phyloP scores from a whole-genome alignment of 2,329 filamentous ascomycete species.

The Ceratocystis ficicola region DNA sequence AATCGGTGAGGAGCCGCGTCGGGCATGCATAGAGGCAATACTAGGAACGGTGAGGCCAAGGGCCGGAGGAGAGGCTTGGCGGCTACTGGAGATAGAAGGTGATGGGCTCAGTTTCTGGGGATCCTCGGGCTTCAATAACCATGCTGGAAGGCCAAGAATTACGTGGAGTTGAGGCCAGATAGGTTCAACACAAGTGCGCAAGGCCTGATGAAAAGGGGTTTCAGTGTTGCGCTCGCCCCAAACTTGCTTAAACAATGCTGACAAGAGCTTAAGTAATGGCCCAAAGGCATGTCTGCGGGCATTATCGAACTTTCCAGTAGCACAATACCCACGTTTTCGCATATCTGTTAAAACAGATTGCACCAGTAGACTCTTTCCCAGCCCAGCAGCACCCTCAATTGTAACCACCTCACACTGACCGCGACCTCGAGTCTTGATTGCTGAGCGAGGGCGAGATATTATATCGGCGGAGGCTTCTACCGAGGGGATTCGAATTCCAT shows the following conservation, averaged over 20 bases:
- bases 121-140: constrained; percentile 43
- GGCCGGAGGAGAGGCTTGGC: constrained; percentile 19
- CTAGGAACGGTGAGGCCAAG: constrained; percentile 21
- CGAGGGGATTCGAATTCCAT: constrained; percentile 9
- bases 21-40: constrained; percentile 30
- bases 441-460: constrained; percentile 42
- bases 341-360: constrained; percentile 51
- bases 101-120: constrained; percentile 23
- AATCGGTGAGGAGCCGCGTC: constrained; percentile 41
- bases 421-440: constrained; percentile 46
- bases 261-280: constrained; percentile 51
- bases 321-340: constrained; percentile 50
- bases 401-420: constrained; percentile 53
- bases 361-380: constrained; percentile 55
- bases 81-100: constrained; percentile 24
- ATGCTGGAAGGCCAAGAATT: constrained; percentile 54
- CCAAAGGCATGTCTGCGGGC: constrained; percentile 50
- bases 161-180: constrained; percentile 53
- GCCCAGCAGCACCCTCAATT: constrained; percentile 48
- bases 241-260: constrained; percentile 54
- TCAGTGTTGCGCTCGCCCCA: constrained; percentile 56
- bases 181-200: constrained; percentile 51
- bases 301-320: constrained; percentile 54
- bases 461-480: constrained; percentile 14
- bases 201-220: constrained; percentile 47